These are phyloP conservation scores for Neurospora sp. DNA, from an alignment of 495 filamentous ascomycete genomes.

Conservation along the genomic window DNA sequence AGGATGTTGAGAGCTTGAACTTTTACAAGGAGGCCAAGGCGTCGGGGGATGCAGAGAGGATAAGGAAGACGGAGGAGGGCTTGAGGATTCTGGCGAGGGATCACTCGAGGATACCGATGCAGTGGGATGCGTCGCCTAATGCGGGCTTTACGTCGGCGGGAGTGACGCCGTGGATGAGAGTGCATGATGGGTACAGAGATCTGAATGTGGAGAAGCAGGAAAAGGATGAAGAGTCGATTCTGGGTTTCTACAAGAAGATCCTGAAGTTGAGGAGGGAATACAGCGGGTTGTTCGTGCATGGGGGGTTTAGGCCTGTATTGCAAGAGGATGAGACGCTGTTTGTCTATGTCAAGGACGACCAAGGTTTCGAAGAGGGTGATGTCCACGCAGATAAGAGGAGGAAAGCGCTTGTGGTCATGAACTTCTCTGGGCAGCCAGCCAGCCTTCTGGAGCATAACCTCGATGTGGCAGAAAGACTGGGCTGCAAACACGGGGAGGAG, in stretches of 20 bases:
- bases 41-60: slow-evolving; percentile 16
- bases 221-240: slow-evolving; percentile 24
- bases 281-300: slow-evolving; percentile 51
- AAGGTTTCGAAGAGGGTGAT: not conserved
- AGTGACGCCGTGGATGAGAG: slow-evolving; percentile 43
- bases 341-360: slow-evolving; percentile 8
- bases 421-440: slow-evolving; percentile 7
- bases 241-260: slow-evolving; percentile 37
- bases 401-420: slow-evolving; percentile 10
- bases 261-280: slow-evolving; percentile 38
- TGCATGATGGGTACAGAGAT: slow-evolving; percentile 32
- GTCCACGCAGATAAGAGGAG: not conserved
- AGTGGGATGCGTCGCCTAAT: slow-evolving; percentile 44
- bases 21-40: slow-evolving; percentile 38
- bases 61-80: slow-evolving; percentile 28
- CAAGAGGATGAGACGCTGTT: slow-evolving; percentile 14
- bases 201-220: slow-evolving; percentile 37
- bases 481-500: not conserved
- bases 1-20: slow-evolving; percentile 54
- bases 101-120: slow-evolving; percentile 52
- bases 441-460: slow-evolving; percentile 1
- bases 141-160: slow-evolving; percentile 38
- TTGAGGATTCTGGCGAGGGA: slow-evolving; percentile 47
- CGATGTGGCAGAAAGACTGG: not conserved
- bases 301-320: slow-evolving; percentile 36